Percentiles rank a stretch among this genome's conserved stretches.
phyloP scores from a whole-genome alignment of 2,329 filamentous ascomycete species.

The Fusarium vanettenii region DNA sequence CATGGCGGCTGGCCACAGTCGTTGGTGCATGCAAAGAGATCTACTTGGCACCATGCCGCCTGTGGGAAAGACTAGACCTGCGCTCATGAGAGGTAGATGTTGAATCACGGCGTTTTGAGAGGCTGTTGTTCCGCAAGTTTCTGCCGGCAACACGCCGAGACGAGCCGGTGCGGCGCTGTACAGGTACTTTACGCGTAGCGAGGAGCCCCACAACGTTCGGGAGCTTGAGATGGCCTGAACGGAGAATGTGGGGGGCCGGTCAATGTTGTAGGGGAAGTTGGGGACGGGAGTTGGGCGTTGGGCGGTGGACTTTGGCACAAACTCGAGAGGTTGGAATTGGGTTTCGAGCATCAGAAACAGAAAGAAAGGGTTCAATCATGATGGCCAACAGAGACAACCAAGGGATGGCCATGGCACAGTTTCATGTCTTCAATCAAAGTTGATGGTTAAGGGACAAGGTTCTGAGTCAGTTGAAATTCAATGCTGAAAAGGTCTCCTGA shows the following conservation, averaged over 20 bases:
- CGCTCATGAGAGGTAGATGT: constrained; percentile 9
- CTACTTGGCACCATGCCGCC: constrained; percentile 36
- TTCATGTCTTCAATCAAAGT: not conserved
- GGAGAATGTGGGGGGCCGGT: constrained; percentile 42
- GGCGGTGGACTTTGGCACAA: constrained; percentile 43
- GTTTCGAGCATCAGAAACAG: not conserved
- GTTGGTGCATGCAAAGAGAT: constrained; percentile 37
- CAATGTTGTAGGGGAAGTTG: constrained; percentile 39
- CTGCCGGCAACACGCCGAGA: constrained; percentile 27
- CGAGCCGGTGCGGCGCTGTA: constrained; percentile 17
- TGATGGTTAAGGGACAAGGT: not conserved
- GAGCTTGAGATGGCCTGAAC: constrained; percentile 36
- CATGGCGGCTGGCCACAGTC: constrained; percentile 27
- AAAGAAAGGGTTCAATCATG: constrained; percentile 4
- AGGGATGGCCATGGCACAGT: constrained; percentile 13
- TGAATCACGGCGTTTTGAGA: constrained; percentile 18
- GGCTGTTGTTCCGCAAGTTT: constrained; percentile 17
- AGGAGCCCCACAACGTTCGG: constrained; percentile 36
- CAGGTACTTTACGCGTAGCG: constrained; percentile 33
- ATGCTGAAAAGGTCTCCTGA: not conserved
- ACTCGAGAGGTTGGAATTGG: constrained; percentile 2
- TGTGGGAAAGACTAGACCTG: constrained; percentile 26
- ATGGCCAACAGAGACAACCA: not conserved
- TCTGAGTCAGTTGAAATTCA: not conserved
- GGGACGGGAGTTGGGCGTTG: constrained; percentile 24